Percentiles rank a stretch among this genome's conserved stretches.
Evolutionary conservation across 169 alveolate genomes (phyloP).

Genomic region (Perkinsus marinus): DNA sequence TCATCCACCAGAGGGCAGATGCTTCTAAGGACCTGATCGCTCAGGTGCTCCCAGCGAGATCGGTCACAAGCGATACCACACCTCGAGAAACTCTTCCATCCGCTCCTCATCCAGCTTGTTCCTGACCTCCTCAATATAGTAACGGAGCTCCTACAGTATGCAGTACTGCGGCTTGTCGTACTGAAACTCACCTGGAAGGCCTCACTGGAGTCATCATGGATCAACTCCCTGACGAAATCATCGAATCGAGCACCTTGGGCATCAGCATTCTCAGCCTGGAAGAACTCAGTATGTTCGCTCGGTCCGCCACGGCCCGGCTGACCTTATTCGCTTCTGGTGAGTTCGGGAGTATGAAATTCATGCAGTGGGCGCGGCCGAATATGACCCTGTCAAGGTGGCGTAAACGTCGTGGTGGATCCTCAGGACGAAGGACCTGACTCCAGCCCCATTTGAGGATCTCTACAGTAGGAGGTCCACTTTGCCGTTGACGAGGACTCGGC

Average conservation of each 20-base stretch:
- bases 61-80: not conserved
- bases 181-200: not conserved
- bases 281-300: no score
- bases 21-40: not conserved
- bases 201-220: not conserved
- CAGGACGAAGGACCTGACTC: not conserved
- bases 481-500: not conserved
- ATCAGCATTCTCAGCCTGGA: not conserved
- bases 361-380: constrained; percentile 1
- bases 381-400: not conserved
- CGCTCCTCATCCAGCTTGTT: not conserved
- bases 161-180: not conserved
- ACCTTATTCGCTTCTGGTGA: not conserved
- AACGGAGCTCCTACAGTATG: not conserved
- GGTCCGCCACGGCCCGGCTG: no score
- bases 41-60: not conserved
- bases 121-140: not conserved
- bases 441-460: not conserved
- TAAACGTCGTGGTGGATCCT: not conserved
- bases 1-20: not conserved
- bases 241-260: not conserved
- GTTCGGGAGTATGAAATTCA: not conserved
- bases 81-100: not conserved
- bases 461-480: not conserved
- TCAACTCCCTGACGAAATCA: not conserved